Evolutionary conservation across 1,139 yeast species (phyloP).

Genomic region (Wickerhamomyces sp.): DNA sequence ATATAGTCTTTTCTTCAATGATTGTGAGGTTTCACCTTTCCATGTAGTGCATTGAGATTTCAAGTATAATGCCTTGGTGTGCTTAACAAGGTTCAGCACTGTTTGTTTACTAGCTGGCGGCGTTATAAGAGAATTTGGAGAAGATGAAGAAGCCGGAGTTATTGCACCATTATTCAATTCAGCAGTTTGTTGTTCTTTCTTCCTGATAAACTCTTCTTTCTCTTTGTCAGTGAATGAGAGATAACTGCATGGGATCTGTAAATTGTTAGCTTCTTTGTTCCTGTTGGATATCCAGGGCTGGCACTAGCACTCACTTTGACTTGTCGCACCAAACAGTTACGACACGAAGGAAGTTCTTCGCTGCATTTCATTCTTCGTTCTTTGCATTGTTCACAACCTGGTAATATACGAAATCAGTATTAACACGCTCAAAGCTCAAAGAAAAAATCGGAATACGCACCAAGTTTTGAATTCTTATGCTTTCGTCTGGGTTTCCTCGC

Average conservation of each 20-base stretch:
- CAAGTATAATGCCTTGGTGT: conserved; percentile 5
- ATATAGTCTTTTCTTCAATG: conserved; percentile 9
- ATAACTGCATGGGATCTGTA: conserved; percentile 21
- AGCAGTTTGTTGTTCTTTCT: conserved; percentile 9
- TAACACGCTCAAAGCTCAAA: neutral
- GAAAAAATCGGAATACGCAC: conserved; percentile 13
- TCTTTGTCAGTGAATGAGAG: conserved; percentile 16
- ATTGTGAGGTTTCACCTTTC: conserved; percentile 8
- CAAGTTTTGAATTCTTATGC: conserved; percentile 24
- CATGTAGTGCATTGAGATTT: conserved; percentile 12
- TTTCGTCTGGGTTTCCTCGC: conserved; percentile 19
- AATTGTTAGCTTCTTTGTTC: neutral
- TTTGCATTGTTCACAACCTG: conserved; percentile 23
- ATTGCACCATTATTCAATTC: neutral
- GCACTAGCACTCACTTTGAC: conserved; percentile 13
- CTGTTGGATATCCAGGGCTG: neutral
- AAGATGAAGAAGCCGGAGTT: no score
- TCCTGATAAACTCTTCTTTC: conserved; percentile 11
- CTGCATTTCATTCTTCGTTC: conserved; percentile 24
- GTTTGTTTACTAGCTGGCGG: neutral
- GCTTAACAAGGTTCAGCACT: conserved; percentile 8
- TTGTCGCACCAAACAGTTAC: conserved; percentile 22
- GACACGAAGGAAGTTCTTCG: conserved; percentile 22
- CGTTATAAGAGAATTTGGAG: no score
- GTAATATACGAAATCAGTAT: neutral